A percentile compares a stretch with the other conserved stretches of the same genome.
These are phyloP conservation scores for Sclerotinia trifoliorum DNA, from an alignment of 2,329 filamentous ascomycete species.

Conservation along the genomic window DNA sequence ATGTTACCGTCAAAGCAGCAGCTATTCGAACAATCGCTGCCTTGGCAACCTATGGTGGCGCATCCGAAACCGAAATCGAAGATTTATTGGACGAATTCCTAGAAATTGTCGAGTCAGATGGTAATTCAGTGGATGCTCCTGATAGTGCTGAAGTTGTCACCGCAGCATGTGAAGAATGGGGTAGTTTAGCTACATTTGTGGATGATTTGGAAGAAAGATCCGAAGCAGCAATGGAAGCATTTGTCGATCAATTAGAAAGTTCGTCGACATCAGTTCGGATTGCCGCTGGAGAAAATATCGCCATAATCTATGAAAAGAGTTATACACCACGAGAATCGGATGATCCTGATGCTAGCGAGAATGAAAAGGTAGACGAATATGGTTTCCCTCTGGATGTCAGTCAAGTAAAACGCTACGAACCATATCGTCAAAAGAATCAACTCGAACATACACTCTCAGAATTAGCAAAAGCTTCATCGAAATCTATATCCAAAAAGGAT, in stretches of 20 bases:
- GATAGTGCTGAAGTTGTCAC: slow-evolving; percentile 61
- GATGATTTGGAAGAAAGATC: slow-evolving; percentile 65
- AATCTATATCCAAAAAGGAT: slow-evolving; percentile 64
- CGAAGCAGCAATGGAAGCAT: slow-evolving; percentile 63
- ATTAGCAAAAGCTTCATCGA: slow-evolving; percentile 60
- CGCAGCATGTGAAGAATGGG: slow-evolving; percentile 68
- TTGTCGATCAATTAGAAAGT: slow-evolving; percentile 68
- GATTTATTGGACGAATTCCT: slow-evolving; percentile 66
- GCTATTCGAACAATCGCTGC: slow-evolving; percentile 65
- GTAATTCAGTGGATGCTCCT: slow-evolving; percentile 58
- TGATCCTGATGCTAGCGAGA: slow-evolving; percentile 44
- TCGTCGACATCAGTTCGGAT: slow-evolving; percentile 62
- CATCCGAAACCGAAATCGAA: slow-evolving; percentile 58
- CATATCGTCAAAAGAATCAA: slow-evolving; percentile 62
- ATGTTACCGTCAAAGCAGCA: slow-evolving; percentile 56
- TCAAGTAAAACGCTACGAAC: slow-evolving; percentile 63
- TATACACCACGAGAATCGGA: slow-evolving; percentile 47
- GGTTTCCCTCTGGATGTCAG: slow-evolving; percentile 41
- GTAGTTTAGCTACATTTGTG: slow-evolving; percentile 63
- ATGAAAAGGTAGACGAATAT: slow-evolving; percentile 41
- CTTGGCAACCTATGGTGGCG: slow-evolving; percentile 64
- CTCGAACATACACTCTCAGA: slow-evolving; percentile 57
- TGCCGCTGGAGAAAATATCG: slow-evolving; percentile 70
- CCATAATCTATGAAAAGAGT: slow-evolving; percentile 67
- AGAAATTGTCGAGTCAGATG: slow-evolving; percentile 68